phyloP scores from a whole-genome alignment of 1,284 basidiomycete species.

The Rhodotorula mucilaginosa region DNA sequence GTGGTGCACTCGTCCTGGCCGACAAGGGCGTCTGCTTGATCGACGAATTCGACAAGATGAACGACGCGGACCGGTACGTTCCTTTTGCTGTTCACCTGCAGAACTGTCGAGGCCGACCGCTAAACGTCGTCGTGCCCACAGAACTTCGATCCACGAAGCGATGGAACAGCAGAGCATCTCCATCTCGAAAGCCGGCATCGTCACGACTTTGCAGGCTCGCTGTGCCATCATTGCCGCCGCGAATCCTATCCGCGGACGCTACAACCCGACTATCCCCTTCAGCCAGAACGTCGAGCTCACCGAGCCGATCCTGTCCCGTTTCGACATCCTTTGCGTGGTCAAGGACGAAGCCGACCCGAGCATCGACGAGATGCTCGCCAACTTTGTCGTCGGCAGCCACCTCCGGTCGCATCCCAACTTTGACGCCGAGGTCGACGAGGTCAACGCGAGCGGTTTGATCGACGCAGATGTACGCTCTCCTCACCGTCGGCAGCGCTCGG shows the following conservation, averaged over 20 bases:
- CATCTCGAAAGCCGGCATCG: slow-evolving; percentile 97
- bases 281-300: slow-evolving; percentile 98
- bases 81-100: background rate
- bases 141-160: slow-evolving; percentile 98
- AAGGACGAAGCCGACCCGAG: slow-evolving; percentile 97
- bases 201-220: slow-evolving; percentile 92
- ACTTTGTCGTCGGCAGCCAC: slow-evolving; percentile 96
- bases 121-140: slow-evolving; percentile 40
- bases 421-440: slow-evolving; percentile 75
- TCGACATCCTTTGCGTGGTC: slow-evolving; percentile 96
- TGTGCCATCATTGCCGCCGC: slow-evolving; percentile 97
- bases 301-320: slow-evolving; percentile 97
- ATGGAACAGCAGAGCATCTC: slow-evolving; percentile 99
- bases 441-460: slow-evolving; percentile 58
- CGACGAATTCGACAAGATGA: slow-evolving; percentile 99
- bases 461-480: slow-evolving; percentile 73
- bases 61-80: slow-evolving; percentile 64
- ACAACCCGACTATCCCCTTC: slow-evolving; percentile 97
- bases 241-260: slow-evolving; percentile 92
- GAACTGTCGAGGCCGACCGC: background rate
- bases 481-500: too few relatives aligned
- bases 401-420: slow-evolving; percentile 91
- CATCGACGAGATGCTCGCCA: slow-evolving; percentile 91
- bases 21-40: slow-evolving; percentile 99
- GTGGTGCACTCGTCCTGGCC: slow-evolving; percentile 92